Evolutionary conservation across 75 land plant species (phyloP).

Genomic region (Ceratopteris richardii): DNA sequence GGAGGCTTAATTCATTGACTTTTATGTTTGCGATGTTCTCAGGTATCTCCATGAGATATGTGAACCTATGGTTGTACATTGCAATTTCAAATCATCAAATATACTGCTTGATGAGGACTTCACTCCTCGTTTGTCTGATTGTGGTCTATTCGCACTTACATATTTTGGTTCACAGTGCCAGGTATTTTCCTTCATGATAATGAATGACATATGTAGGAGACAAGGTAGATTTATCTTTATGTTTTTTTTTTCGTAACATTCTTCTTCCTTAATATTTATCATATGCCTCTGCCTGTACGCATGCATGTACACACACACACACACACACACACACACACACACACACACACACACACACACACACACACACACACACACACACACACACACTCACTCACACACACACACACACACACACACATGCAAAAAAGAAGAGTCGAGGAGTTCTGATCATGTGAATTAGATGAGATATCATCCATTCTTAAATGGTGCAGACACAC

Average conservation of each 20-base stretch:
- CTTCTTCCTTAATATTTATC: too few species aligned
- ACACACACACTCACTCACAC: too few species aligned
- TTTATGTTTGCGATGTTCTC: background rate
- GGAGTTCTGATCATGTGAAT: background rate
- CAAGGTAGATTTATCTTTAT: too few species aligned
- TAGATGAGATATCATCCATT: background rate
- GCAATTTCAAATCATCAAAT: constrained; percentile 63
- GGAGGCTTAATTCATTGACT: background rate
- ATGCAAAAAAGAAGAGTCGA: too few species aligned
- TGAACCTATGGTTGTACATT: constrained; percentile 53
- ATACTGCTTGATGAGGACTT: constrained; percentile 74
- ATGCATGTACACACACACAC: too few species aligned
- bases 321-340: too few species aligned
- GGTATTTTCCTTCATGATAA: constrained; percentile 10
- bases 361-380: too few species aligned
- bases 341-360: too few species aligned
- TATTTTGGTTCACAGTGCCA: constrained; percentile 28
- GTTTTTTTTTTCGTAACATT: too few species aligned
- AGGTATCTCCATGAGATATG: constrained; percentile 84
- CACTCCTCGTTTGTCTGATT: constrained; percentile 53
- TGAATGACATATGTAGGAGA: too few species aligned
- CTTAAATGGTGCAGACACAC: background rate
- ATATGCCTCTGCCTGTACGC: too few species aligned
- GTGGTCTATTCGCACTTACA: constrained; percentile 51
- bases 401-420: too few species aligned